Base-by-base conservation (phyloP, 768 basidiomycete genomes). In the Tylopilus vinaceipallidus region DNA sequence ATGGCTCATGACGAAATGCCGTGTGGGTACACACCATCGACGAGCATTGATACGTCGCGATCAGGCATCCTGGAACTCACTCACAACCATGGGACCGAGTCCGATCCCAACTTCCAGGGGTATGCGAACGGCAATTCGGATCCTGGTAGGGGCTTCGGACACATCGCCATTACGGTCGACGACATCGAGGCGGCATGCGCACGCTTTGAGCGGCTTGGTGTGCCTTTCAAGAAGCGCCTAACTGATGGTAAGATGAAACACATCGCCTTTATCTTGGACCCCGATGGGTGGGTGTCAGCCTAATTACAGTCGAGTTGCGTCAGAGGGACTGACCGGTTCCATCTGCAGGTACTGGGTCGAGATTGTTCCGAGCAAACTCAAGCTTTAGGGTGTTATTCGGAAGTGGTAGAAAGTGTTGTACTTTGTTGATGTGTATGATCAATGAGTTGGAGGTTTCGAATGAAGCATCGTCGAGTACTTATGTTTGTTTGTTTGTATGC, bases 11-110 rank as follows among this genome's bases (percentile, higher is more conserved):
- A 27, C 36, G 4, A 23, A 24, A 22, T 37, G 14, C 8, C 8
- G 19, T n/a, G 16, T 22, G 34, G 20, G 12, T 4, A 16, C 13
- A 5, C 6, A 13, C 9, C 4, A 23, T 9, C n/a, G 5, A 35
- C 29, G n/a, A 16, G 14, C 23, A 20, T 47, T 35, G 40, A 54
- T 29, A 12, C 12, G 9, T 29, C 9, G 23, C 29, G 20, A 40
- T n/a, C 57, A 88, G 87, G 84, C 45, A 70, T 94, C 56, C 80
- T 93, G 51, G 91, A 95, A 66, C 77, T 93, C 42, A 92, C 88
- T 2, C 84, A 88, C 73, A 92, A 94, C 74, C 90, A 93, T 66
- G 91, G 94, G 47, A 91, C 91, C 49, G 95, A 98, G 72, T 73
- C 70, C 47, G 87, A 95, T 64, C 59, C 82, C 44, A 70, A 69